These are phyloP conservation scores for Leishmania major DNA, from an alignment of 208 protist genomes.

Conservation along the genomic window DNA sequence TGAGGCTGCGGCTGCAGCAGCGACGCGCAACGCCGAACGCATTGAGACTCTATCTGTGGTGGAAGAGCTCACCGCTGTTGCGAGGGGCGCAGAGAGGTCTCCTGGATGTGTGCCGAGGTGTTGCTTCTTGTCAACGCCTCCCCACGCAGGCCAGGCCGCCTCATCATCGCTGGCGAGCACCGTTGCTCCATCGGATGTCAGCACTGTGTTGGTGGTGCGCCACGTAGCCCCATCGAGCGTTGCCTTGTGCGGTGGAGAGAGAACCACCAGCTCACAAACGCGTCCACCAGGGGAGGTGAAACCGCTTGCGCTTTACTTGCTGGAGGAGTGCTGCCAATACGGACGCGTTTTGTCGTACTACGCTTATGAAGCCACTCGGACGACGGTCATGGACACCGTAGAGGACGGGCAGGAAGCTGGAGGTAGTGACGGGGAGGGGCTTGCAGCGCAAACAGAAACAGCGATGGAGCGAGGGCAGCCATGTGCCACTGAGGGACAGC, in stretches of 20 bases:
- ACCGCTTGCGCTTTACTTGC: constrained; percentile 41
- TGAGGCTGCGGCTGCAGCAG: not conserved
- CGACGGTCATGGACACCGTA: not conserved
- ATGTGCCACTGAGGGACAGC: not conserved
- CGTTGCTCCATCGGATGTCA: constrained; percentile 10
- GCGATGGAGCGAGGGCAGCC: constrained; percentile 5
- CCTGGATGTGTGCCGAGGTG: constrained; percentile 4
- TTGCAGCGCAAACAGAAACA: not conserved
- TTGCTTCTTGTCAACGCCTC: constrained; percentile 6
- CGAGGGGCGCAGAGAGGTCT: not conserved
- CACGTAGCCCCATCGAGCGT: constrained; percentile 23
- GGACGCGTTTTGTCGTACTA: constrained; percentile 76
- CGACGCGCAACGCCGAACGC: constrained; percentile 8
- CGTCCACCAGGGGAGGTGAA: constrained; percentile 22
- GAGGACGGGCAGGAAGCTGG: constrained; percentile 3
- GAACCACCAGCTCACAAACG: not conserved
- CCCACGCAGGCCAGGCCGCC: not conserved
- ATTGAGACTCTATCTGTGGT: not conserved
- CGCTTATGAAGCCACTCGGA: constrained; percentile 29
- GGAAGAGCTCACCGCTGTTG: not conserved
- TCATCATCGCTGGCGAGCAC: not conserved
- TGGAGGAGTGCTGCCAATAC: constrained; percentile 82
- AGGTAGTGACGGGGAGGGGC: not conserved
- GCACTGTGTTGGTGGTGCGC: constrained; percentile 55
- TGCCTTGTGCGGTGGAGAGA: constrained; percentile 26